Evolutionary conservation across 2,329 filamentous ascomycete genomes (phyloP).

Genomic region (Chaetomiaceae sp.): DNA sequence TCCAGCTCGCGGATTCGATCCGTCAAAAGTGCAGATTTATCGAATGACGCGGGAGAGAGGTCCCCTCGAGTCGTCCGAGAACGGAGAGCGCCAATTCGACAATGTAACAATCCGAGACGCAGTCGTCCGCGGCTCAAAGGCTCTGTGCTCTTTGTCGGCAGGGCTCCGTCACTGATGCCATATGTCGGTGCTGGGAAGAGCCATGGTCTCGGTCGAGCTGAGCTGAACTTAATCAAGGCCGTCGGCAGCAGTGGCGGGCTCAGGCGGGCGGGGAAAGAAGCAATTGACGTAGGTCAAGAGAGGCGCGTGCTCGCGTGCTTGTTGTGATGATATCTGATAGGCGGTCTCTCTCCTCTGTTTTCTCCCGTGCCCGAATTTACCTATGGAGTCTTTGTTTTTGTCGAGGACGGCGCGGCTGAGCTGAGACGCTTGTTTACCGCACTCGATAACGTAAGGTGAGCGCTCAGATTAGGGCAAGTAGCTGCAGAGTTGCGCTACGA

Average conservation of each 20-base stretch:
- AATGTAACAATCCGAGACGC: neutral
- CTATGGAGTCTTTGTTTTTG: neutral
- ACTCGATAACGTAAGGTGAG: neutral
- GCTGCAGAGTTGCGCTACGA: neutral
- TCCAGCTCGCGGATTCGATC: neutral
- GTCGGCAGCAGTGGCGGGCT: neutral
- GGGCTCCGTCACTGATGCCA: conserved; percentile 22
- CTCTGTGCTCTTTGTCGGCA: conserved; percentile 13
- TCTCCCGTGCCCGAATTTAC: neutral
- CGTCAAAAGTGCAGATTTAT: neutral
- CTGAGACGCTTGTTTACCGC: neutral
- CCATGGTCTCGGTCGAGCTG: conserved; percentile 20
- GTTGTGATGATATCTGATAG: neutral
- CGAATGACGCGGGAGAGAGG: neutral
- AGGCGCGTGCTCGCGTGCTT: neutral
- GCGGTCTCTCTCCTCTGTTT: neutral
- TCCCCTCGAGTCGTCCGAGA: neutral
- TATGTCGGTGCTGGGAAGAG: conserved; percentile 10
- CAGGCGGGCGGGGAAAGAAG: too few species aligned
- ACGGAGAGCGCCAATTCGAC: neutral
- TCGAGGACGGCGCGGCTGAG: conserved; percentile 1
- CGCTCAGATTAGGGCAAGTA: neutral
- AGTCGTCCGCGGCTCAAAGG: neutral
- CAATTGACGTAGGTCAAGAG: neutral
- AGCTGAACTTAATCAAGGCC: neutral